Conservation (phyloP, 2,329 filamentous ascomycete species). For the Diaporthe humulicola region DNA sequence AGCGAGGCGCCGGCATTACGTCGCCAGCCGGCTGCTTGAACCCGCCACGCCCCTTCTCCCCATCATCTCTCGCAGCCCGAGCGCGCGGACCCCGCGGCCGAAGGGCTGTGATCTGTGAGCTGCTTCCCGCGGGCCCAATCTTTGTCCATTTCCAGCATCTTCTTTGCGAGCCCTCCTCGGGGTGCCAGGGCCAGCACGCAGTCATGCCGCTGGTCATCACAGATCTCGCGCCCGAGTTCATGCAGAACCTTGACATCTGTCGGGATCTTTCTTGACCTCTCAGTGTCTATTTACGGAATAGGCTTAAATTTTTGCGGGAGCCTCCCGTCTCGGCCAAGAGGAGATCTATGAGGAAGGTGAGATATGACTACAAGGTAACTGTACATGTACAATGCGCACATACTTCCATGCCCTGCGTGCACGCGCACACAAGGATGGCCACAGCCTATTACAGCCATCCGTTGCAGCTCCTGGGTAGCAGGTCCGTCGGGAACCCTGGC, state of each 20-base stretch:
- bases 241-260: conserved; percentile 28
- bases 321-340: conserved; percentile 25
- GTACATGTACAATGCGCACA: conserved; percentile 18
- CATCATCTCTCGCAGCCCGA: neutral
- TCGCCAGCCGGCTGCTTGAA: neutral
- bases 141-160: neutral
- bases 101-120: conserved; percentile 3
- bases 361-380: conserved; percentile 8
- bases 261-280: conserved; percentile 10
- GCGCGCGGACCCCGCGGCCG: conserved; percentile 24
- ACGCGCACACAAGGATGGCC: neutral
- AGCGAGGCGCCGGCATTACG: neutral
- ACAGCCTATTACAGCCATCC: conserved; percentile 10
- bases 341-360: conserved; percentile 25
- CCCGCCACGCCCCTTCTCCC: neutral
- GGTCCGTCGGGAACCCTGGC: neutral
- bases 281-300: conserved; percentile 28
- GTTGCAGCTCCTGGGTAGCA: conserved; percentile 1
- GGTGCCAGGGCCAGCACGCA: neutral
- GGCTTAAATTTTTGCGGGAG: conserved; percentile 30
- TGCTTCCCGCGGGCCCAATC: neutral
- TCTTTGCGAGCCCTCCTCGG: conserved; percentile 1
- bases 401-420: neutral
- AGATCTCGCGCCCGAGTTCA: conserved; percentile 26
- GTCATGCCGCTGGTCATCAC: neutral